Percentiles rank a stretch among this genome's conserved stretches.
Evolutionary conservation across 2,329 filamentous ascomycete species (phyloP).

Genomic region (Botrytis fabae): DNA sequence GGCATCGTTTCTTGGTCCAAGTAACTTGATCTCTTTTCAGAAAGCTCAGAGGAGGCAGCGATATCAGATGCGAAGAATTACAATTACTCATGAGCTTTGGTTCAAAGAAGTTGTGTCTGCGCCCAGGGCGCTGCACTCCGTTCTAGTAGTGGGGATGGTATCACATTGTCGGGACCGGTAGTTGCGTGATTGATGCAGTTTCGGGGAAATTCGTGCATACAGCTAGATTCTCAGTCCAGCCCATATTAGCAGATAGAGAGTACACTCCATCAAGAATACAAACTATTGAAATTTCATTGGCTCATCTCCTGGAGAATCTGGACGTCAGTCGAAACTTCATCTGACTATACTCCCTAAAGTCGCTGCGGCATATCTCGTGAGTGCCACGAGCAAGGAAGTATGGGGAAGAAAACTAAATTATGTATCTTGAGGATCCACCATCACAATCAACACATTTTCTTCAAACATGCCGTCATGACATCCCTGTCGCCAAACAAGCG

Average conservation of each 20-base stretch:
- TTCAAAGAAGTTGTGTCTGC: not conserved
- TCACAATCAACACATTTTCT: constrained; percentile 1
- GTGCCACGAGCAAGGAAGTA: not conserved
- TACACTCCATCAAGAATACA: not conserved
- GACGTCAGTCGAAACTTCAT: not conserved
- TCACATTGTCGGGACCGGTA: not conserved
- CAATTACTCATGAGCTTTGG: not conserved
- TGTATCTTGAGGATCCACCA: not conserved
- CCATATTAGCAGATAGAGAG: not conserved
- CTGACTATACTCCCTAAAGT: not conserved
- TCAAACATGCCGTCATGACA: not conserved
- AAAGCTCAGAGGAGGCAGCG: not conserved
- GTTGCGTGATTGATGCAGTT: not conserved
- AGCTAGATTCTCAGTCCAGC: not conserved
- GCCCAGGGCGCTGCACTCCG: not conserved
- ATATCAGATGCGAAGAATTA: not conserved
- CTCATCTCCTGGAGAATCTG: not conserved
- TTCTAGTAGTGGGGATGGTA: not conserved
- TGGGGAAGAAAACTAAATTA: not conserved
- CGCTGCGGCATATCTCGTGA: not conserved
- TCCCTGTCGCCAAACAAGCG: not conserved
- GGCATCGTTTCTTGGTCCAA: not conserved
- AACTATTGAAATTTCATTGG: not conserved
- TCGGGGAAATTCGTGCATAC: not conserved
- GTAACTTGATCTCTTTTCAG: not conserved